These are phyloP conservation scores for Limonomyces culmigenus DNA, from an alignment of 1,284 basidiomycete genomes.

Conservation along the genomic window DNA sequence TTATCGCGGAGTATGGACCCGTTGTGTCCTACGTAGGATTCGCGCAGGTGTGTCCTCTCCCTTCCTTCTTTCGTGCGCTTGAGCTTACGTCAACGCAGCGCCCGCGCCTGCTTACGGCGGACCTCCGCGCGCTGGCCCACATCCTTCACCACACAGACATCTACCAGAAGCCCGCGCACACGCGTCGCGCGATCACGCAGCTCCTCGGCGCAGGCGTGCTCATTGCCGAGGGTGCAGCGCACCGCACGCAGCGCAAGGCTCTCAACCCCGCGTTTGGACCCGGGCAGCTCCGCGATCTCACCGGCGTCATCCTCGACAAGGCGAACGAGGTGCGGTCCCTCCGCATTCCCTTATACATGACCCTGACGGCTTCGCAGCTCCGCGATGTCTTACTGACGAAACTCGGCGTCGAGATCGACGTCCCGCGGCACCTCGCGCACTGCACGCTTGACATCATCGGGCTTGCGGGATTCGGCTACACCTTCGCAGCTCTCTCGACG, in stretches of 20 bases:
- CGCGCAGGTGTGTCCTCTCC: too few relatives aligned
- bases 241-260: neutral
- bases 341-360: neutral
- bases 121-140: too few relatives aligned
- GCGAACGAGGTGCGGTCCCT: constrained; percentile 11
- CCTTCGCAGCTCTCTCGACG: constrained; percentile 7
- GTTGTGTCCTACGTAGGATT: too few relatives aligned
- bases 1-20: too few relatives aligned
- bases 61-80: too few relatives aligned
- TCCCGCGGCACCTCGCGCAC: constrained; percentile 24
- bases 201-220: too few relatives aligned
- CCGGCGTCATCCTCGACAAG: constrained; percentile 16
- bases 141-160: too few relatives aligned
- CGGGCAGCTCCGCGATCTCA: constrained; percentile 16
- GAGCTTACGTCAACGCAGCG: too few relatives aligned
- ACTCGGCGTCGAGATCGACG: too few relatives aligned
- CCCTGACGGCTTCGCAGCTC: constrained; percentile 5
- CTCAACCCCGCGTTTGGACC: constrained; percentile 18
- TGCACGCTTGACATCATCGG: constrained; percentile 32
- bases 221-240: constrained; percentile 19
- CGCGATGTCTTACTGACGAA: constrained; percentile 7
- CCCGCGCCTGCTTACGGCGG: too few relatives aligned
- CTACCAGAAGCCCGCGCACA: too few relatives aligned
- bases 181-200: too few relatives aligned
- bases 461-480: constrained; percentile 14